A percentile compares a stretch with the other conserved stretches of the same genome.
Conservation (phyloP, 116 monocot genomes). For the Iris pallida region DNA sequence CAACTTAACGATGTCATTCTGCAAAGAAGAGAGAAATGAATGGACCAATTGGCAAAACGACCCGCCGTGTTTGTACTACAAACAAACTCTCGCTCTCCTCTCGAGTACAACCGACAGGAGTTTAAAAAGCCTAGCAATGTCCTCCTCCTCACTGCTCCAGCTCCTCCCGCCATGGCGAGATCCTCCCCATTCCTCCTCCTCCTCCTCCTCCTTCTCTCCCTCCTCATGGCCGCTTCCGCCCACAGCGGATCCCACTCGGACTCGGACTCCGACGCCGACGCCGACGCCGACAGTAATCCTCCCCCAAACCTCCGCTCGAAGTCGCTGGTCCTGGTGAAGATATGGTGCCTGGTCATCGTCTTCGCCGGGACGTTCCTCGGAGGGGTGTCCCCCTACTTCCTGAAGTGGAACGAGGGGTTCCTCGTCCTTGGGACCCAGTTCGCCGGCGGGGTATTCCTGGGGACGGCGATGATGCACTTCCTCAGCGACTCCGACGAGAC, state of each 20-base stretch:
- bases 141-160: not conserved
- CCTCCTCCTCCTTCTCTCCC: slow-evolving; percentile 20
- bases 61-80: no score
- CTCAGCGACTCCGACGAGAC: slow-evolving; percentile 64
- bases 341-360: slow-evolving; percentile 58
- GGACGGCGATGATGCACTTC: slow-evolving; percentile 80
- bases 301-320: slow-evolving; percentile 39
- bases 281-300: not conserved
- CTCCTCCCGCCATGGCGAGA: not conserved
- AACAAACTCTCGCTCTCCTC: no score
- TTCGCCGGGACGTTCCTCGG: slow-evolving; percentile 58
- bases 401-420: slow-evolving; percentile 75
- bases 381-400: slow-evolving; percentile 67
- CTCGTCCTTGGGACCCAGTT: slow-evolving; percentile 72
- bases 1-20: no score
- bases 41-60: no score
- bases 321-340: slow-evolving; percentile 51
- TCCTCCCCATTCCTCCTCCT: slow-evolving; percentile 7
- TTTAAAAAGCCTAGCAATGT: no score
- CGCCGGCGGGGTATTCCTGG: slow-evolving; percentile 73
- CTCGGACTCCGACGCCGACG: slow-evolving; percentile 25
- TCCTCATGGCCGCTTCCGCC: slow-evolving; percentile 6
- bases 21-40: no score
- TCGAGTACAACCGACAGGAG: no score
- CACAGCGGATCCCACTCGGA: slow-evolving; percentile 18